These are phyloP conservation scores for Alternaria consortialis DNA, from an alignment of 2,329 filamentous ascomycete genomes.

Conservation along the genomic window DNA sequence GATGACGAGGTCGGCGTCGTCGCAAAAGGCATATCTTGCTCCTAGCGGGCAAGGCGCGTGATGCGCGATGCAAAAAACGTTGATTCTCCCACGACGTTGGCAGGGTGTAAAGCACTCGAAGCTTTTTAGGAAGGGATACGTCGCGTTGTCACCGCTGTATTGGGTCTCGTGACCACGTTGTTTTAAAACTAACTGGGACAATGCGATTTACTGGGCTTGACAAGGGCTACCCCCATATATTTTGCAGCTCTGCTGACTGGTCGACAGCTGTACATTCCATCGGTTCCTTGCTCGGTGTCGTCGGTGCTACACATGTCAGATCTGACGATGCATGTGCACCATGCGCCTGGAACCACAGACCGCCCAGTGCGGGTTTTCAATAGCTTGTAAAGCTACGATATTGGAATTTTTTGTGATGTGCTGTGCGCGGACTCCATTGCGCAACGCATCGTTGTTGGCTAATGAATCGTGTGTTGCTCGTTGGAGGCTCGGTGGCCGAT, in stretches of 20 bases:
- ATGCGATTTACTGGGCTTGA: background rate
- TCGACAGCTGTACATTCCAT: background rate
- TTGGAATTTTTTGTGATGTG: background rate
- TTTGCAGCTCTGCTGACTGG: background rate
- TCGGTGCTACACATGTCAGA: background rate
- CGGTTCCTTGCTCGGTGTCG: background rate
- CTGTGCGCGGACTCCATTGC: background rate
- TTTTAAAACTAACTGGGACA: background rate
- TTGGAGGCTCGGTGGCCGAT: background rate
- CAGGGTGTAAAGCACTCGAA: background rate
- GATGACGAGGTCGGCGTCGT: background rate
- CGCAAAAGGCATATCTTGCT: background rate
- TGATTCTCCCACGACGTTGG: background rate
- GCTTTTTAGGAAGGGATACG: background rate
- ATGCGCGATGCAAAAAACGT: background rate
- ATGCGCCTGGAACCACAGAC: background rate
- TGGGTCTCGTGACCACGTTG: background rate
- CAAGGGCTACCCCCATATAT: background rate
- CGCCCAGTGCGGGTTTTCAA: background rate
- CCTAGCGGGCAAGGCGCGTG: background rate
- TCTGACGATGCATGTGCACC: constrained; percentile 2
- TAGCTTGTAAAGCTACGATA: background rate
- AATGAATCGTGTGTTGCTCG: background rate
- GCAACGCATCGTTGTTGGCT: background rate
- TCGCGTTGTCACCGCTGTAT: background rate